phyloP scores from a whole-genome alignment of 352 stramenopile genomes.

The Thalassiosira ordinaria region DNA sequence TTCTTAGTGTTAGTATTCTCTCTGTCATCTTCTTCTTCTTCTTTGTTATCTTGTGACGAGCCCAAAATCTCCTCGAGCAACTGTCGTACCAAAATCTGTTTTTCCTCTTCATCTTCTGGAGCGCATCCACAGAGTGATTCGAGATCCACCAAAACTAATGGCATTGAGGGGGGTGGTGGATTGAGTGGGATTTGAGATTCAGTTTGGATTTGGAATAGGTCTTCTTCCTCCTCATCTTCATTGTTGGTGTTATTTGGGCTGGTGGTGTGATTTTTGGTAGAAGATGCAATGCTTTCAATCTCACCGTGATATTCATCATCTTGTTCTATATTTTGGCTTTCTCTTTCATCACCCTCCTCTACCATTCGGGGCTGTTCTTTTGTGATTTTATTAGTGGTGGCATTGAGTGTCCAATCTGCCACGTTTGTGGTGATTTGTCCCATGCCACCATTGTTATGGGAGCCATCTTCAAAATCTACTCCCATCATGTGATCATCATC shows the following conservation, averaged over 20 bases:
- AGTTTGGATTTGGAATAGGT: slow-evolving; percentile 15
- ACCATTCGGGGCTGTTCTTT: no score
- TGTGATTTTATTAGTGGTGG: no score
- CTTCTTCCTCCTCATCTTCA: slow-evolving; percentile 26
- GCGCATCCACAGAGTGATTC: slow-evolving; percentile 62
- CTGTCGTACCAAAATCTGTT: slow-evolving; percentile 47
- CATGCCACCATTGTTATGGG: no score
- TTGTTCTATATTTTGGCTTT: no score
- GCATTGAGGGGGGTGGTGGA: slow-evolving; percentile 43
- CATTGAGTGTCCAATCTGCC: slow-evolving; percentile 47
- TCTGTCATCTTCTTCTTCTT: not conserved
- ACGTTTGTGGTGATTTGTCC: slow-evolving; percentile 21
- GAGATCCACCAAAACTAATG: slow-evolving; percentile 64
- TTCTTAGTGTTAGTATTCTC: slow-evolving; percentile 2
- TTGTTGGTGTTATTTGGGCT: slow-evolving; percentile 12
- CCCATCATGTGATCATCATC: slow-evolving; percentile 1
- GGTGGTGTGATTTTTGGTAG: not conserved
- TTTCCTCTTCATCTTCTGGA: slow-evolving; percentile 44
- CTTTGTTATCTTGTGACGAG: not conserved
- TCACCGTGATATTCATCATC: slow-evolving; percentile 49
- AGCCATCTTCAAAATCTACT: no score
- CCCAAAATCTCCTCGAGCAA: slow-evolving; percentile 52
- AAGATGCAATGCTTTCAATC: slow-evolving; percentile 38
- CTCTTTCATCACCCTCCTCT: no score
- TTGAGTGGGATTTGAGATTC: slow-evolving; percentile 31